phyloP scores from a whole-genome alignment of 2,329 filamentous ascomycete genomes.

The Colletotrichum incanum region DNA sequence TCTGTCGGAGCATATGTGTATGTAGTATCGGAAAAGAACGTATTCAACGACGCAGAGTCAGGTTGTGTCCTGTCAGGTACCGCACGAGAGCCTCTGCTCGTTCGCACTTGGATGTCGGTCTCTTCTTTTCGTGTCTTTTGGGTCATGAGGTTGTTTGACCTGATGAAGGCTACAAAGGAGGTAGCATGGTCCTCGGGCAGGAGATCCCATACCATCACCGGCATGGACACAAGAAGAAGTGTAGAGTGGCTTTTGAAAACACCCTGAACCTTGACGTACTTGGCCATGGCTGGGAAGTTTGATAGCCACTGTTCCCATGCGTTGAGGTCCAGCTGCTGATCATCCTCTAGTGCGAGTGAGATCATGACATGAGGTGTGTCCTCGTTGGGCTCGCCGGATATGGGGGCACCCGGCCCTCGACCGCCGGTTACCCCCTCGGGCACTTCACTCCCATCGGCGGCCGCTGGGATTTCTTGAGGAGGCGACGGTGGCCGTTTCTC shows the following conservation, averaged over 20 bases:
- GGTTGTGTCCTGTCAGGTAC: neutral
- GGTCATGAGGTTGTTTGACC: constrained; percentile 34
- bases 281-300: constrained; percentile 70
- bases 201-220: constrained; percentile 73
- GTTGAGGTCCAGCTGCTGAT: constrained; percentile 70
- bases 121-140: constrained; percentile 11
- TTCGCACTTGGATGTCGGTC: neutral
- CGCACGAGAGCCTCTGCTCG: neutral
- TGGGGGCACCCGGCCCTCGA: constrained; percentile 30
- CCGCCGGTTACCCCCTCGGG: constrained; percentile 20
- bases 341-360: constrained; percentile 71
- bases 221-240: constrained; percentile 70
- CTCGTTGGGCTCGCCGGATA: constrained; percentile 63
- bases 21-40: constrained; percentile 32
- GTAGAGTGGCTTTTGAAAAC: constrained; percentile 75
- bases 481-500: constrained; percentile 56
- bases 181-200: constrained; percentile 71
- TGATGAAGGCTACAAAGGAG: constrained; percentile 61
- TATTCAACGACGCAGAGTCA: constrained; percentile 24
- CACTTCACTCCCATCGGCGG: constrained; percentile 21
- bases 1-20: constrained; percentile 27
- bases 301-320: constrained; percentile 73
- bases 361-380: constrained; percentile 74
- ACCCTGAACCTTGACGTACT: constrained; percentile 73
- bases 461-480: constrained; percentile 48